Base-by-base conservation (phyloP, 257 asterid species). In the Thymus mandschuricus region DNA sequence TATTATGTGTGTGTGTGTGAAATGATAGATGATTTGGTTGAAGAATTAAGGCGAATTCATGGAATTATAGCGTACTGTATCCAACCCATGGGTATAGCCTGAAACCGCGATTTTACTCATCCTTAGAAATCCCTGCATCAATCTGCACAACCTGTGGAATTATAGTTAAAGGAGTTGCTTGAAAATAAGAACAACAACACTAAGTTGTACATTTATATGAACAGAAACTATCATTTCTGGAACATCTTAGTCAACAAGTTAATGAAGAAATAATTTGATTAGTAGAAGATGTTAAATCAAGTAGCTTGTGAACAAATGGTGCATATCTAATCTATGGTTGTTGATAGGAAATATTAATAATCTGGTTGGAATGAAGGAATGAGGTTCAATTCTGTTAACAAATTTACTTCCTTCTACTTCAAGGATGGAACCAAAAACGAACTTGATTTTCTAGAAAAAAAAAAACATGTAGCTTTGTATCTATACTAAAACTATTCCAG, bases 161-260 rank as follows among this genome's bases (percentile, higher is more conserved):
- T 38, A 34, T 27, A 48, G 41, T 46, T 70, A 58, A 44, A n/a
- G 27, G 28, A 31, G 44, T 34, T 12, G 64, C 45, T 5, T 27
- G 3, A 38, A 6, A 38, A 38, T 6, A 38, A 8, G 35, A 8
- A 2, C 21, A 21, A 21, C 21, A 21, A 21, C 21, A 21, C 21
- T 21, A 21, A 21, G 21, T 21, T 21, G 21, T 21, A 21, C 21
- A 21, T 21, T 21, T 21, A 21, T 21, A 21, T 21, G 21, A 21
- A 21, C 21, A 21, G 21, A 21, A 21, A 54, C 9, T 44, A 52
- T 69, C 40, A 28, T 38, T 43, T 21, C 46, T 29, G 41, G 48
- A 69, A 57, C 51, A 68, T 12, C 46, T 66, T 21, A 21, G 12
- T 21, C 29, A 48, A 33, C 60, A 66, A 7, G 57, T 64, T 33